Percentiles rank a stretch among this genome's conserved stretches.
These are phyloP conservation scores for Zelonia costaricensis DNA, from an alignment of 208 protist genomes.

Conservation along the genomic window DNA sequence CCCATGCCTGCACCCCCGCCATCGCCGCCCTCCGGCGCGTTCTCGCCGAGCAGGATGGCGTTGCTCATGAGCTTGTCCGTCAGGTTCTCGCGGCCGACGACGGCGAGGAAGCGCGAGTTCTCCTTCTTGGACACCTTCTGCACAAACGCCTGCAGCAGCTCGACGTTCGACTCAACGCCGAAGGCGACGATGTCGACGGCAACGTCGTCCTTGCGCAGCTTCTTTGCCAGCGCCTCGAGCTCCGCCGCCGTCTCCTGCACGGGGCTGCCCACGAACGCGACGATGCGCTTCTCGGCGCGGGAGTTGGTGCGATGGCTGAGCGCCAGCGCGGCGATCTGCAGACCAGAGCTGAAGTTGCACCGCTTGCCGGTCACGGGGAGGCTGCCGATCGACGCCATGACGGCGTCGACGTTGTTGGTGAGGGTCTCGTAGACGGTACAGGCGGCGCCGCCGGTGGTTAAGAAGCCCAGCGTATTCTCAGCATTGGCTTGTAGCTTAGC, in stretches of 20 bases:
- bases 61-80: conserved; percentile 93
- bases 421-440: conserved; percentile 95
- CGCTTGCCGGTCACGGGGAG: conserved; percentile 87
- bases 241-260: conserved; percentile 87
- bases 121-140: conserved; percentile 85
- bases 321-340: conserved; percentile 95
- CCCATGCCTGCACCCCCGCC: conserved; percentile 16
- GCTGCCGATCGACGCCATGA: conserved; percentile 90
- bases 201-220: conserved; percentile 97
- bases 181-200: conserved; percentile 97
- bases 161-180: conserved; percentile 91
- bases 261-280: conserved; percentile 98
- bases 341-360: conserved; percentile 88
- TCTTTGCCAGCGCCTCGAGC: conserved; percentile 93
- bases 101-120: conserved; percentile 86
- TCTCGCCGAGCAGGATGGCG: conserved; percentile 81
- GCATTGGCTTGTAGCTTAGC: conserved; percentile 96
- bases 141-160: conserved; percentile 92
- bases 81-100: conserved; percentile 81
- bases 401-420: conserved; percentile 92
- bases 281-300: conserved; percentile 95
- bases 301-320: conserved; percentile 97
- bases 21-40: conserved; percentile 21
- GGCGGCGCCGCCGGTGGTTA: conserved; percentile 92
- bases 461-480: conserved; percentile 96